phyloP scores from a whole-genome alignment of 225 moss, liverwort and hornwort genomes.

The Sphagnum tenellum region DNA sequence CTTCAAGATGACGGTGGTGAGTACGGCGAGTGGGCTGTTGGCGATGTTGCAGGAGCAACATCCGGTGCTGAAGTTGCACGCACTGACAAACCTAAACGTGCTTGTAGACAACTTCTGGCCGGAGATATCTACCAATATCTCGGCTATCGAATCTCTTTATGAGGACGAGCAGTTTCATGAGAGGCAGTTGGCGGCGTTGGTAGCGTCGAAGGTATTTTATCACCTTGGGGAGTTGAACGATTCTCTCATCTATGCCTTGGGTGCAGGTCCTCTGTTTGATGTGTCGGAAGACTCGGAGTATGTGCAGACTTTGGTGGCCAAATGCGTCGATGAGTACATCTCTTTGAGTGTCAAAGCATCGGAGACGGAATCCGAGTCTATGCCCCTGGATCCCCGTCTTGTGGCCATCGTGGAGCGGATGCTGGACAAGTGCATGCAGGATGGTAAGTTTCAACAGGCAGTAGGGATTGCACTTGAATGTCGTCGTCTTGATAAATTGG shows the following conservation, averaged over 20 bases:
- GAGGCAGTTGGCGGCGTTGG: constrained; percentile 69
- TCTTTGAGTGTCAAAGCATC: constrained; percentile 46
- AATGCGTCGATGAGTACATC: constrained; percentile 92
- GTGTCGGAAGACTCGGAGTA: constrained; percentile 72
- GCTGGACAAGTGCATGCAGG: constrained; percentile 79
- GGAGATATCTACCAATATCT: constrained; percentile 63
- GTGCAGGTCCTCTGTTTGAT: constrained; percentile 76
- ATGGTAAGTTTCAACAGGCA: constrained; percentile 79
- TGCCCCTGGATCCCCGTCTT: constrained; percentile 58
- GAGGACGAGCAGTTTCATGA: constrained; percentile 86
- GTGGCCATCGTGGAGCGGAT: constrained; percentile 71
- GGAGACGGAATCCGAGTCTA: constrained; percentile 45
- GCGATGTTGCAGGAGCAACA: constrained; percentile 81
- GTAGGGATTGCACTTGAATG: constrained; percentile 94
- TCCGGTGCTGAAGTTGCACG: constrained; percentile 77
- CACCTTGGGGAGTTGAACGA: constrained; percentile 82
- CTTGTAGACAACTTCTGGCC: constrained; percentile 90
- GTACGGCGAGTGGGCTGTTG: constrained; percentile 76
- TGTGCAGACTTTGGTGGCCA: constrained; percentile 86
- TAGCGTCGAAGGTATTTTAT: constrained; percentile 91
- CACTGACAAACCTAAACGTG: constrained; percentile 77
- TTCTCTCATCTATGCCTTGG: constrained; percentile 63
- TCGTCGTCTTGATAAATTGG: constrained; percentile 79
- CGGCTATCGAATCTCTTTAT: constrained; percentile 60
- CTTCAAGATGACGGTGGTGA: constrained; percentile 29